These are phyloP conservation scores for Podosphaera xanthii DNA, from an alignment of 2,329 filamentous ascomycete species.

Conservation along the genomic window DNA sequence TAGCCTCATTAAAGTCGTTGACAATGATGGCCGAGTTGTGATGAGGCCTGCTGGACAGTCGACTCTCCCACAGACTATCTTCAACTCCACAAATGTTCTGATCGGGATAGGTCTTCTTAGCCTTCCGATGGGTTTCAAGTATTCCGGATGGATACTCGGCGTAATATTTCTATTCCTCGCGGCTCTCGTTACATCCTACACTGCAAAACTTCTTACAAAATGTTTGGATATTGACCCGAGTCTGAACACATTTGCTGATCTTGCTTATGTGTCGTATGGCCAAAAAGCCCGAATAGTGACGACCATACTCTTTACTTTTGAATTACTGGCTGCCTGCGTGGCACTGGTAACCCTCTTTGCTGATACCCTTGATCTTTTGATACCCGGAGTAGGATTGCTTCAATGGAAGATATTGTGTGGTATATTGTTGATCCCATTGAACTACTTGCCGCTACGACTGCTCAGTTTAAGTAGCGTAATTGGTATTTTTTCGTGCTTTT, in stretches of 20 bases:
- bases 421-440: conserved; percentile 54
- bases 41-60: conserved; percentile 76
- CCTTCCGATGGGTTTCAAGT: conserved; percentile 67
- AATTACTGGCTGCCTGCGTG: conserved; percentile 71
- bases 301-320: conserved; percentile 68
- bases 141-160: conserved; percentile 74
- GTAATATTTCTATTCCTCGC: conserved; percentile 50
- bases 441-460: conserved; percentile 61
- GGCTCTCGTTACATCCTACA: conserved; percentile 61
- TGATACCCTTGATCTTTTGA: conserved; percentile 60
- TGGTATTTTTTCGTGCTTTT: conserved; percentile 75
- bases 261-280: conserved; percentile 81
- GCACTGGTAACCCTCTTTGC: conserved; percentile 83
- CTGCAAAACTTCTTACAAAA: conserved; percentile 61
- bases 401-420: conserved; percentile 76
- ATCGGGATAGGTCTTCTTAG: conserved; percentile 80
- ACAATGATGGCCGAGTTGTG: conserved; percentile 69
- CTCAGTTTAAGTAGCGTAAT: conserved; percentile 80
- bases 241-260: conserved; percentile 81
- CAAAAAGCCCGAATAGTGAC: conserved; percentile 58
- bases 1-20: conserved; percentile 79
- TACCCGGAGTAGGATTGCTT: conserved; percentile 44
- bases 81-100: conserved; percentile 68
- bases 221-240: conserved; percentile 71
- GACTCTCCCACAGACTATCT: conserved; percentile 85